Base-by-base conservation (phyloP, 2,329 filamentous ascomycete genomes). In the Cercospora citrullina region DNA sequence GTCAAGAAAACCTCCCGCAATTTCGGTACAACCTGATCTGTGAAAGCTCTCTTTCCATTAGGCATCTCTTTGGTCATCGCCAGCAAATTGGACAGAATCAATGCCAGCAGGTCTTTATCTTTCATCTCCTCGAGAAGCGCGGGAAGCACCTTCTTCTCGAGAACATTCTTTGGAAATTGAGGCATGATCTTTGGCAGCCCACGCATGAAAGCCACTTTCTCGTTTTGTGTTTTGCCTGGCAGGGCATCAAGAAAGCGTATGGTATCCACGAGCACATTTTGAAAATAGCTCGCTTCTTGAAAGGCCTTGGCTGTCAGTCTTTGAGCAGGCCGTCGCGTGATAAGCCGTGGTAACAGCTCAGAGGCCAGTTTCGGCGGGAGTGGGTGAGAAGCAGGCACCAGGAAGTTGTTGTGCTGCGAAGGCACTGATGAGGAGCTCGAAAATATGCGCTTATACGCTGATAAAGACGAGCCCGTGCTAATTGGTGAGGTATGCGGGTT, bases 201-300 rank as follows among this genome's bases (percentile, higher is more conserved):
- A 64, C 93, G 89, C 86, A 99, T 87, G 78, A 99, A 99, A 67
- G 93, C 90, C 6, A 90, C 86, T 78, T 99, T 99, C 77, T 99
- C 95, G 70, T 88, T 91, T 0, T 92, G 86, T 1, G 93, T 97
- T 81, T 99, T 99, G 36, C 92, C 92, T 0, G 95, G 94, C 68
- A 99, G 88, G 0, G 90, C 87, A 74, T 99, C 95, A 28, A 99
- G 83, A 76, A 99, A 99, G 12, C 95, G 91, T 70, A 99, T 97
- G 0, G 95, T 97, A 0, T 94, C 97, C 23, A 99, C 93, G 4
- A 99, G 84, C 57, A 98, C 92, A 75, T 98, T 99, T 80, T 99
- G 93, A 77, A 99, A 99, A 78, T 96, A 99, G 72, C 92, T 90
- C 75, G 93, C 96, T 79, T 97, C 89, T 77, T 99, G 95, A 73